Percentiles rank a stretch among this genome's conserved stretches.
These are phyloP conservation scores for Didymella lethalis DNA, from an alignment of 2,329 filamentous ascomycete genomes.

Conservation along the genomic window DNA sequence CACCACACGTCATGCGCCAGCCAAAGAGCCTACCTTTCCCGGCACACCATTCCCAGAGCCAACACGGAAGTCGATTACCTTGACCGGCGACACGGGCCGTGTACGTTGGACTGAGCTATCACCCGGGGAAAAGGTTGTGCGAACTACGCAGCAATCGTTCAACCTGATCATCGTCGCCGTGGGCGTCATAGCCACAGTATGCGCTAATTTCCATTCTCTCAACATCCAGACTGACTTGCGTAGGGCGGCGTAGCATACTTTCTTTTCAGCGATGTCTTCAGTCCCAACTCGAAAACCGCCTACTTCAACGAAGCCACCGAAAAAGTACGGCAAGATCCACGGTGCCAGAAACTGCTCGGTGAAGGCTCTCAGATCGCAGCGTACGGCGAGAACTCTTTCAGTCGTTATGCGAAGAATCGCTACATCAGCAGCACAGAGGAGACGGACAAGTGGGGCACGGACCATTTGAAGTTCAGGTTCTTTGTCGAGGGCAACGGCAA, in stretches of 20 bases:
- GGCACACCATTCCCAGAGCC: slow-evolving; percentile 49
- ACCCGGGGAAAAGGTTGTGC: slow-evolving; percentile 76
- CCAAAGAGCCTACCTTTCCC: slow-evolving; percentile 40
- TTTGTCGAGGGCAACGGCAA: slow-evolving; percentile 78
- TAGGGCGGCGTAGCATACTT: slow-evolving; percentile 72
- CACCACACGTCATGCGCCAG: slow-evolving; percentile 33
- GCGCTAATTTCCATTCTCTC: slow-evolving; percentile 30
- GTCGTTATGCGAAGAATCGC: slow-evolving; percentile 77
- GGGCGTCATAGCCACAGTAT: slow-evolving; percentile 78
- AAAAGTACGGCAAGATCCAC: slow-evolving; percentile 74
- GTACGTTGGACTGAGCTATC: slow-evolving; percentile 84
- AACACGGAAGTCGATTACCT: slow-evolving; percentile 75
- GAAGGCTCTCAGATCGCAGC: slow-evolving; percentile 77
- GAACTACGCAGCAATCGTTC: slow-evolving; percentile 88
- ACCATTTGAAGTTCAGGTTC: slow-evolving; percentile 87
- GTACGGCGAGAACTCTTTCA: slow-evolving; percentile 80
- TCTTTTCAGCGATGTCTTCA: slow-evolving; percentile 50
- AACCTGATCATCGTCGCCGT: slow-evolving; percentile 81
- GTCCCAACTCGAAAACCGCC: slow-evolving; percentile 78
- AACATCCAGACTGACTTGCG: background rate
- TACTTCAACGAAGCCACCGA: slow-evolving; percentile 89
- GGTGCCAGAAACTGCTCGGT: slow-evolving; percentile 77
- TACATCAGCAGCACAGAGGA: slow-evolving; percentile 68
- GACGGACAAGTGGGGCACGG: slow-evolving; percentile 76
- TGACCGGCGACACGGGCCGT: slow-evolving; percentile 84